These are phyloP conservation scores for Globisporangium heterothallicum DNA, from an alignment of 352 stramenopile species.

Conservation along the genomic window DNA sequence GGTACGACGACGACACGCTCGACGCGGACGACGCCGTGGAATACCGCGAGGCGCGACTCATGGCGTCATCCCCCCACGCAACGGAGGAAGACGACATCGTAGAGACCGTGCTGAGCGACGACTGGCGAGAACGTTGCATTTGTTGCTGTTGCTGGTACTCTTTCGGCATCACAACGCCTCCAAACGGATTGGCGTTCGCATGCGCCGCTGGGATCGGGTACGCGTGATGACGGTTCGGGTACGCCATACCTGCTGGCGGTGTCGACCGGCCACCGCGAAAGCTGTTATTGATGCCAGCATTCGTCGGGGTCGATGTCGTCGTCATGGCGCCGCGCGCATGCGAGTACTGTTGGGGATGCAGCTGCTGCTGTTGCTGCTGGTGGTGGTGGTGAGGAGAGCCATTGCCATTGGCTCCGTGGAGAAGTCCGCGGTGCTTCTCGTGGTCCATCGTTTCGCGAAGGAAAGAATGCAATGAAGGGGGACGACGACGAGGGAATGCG, in stretches of 20 bases:
- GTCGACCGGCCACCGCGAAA: slow-evolving; percentile 1
- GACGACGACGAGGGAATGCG: not conserved
- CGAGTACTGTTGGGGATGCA: not conserved
- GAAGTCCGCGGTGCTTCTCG: slow-evolving; percentile 18
- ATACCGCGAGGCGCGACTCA: slow-evolving; percentile 52
- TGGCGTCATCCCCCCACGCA: slow-evolving; percentile 32
- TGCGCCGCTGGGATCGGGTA: slow-evolving; percentile 4
- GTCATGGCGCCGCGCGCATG: not conserved
- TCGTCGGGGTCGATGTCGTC: not conserved
- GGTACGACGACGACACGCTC: slow-evolving; percentile 24
- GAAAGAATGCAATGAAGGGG: not conserved
- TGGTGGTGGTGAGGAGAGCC: slow-evolving; percentile 3
- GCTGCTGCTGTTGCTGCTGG: slow-evolving; percentile 2
- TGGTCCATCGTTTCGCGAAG: slow-evolving; percentile 21
- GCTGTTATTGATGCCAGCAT: not conserved
- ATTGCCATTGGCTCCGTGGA: slow-evolving; percentile 6
- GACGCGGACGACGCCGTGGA: slow-evolving; percentile 47
- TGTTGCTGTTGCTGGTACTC: slow-evolving; percentile 4
- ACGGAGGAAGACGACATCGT: slow-evolving; percentile 7
- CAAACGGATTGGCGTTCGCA: not conserved
- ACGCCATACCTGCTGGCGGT: slow-evolving; percentile 3
- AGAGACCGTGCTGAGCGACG: slow-evolving; percentile 35
- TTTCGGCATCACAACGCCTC: slow-evolving; percentile 7
- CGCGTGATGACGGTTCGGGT: slow-evolving; percentile 7
- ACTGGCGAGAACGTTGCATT: slow-evolving; percentile 32